Evolutionary conservation across 179 eudicot species (phyloP).

Genomic region (Silene coronaria): DNA sequence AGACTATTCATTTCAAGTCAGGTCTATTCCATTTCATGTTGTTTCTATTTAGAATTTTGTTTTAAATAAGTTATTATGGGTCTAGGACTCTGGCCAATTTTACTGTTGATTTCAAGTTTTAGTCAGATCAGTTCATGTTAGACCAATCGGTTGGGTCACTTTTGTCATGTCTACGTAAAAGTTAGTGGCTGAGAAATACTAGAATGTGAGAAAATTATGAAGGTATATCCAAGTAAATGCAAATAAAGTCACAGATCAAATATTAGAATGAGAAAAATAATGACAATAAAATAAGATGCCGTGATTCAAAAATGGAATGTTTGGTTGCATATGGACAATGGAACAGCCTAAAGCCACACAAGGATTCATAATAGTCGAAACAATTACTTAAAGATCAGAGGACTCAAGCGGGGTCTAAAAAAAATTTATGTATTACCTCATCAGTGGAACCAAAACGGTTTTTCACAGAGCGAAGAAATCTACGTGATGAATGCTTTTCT

Average conservation of each 20-base stretch:
- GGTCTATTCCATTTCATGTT: too few relatives aligned
- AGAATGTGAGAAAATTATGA: neutral
- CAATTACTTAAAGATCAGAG: neutral
- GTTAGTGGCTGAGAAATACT: neutral
- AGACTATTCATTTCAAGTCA: too few relatives aligned
- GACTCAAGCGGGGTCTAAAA: neutral
- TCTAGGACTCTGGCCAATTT: too few relatives aligned
- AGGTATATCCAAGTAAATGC: neutral
- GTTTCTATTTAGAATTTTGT: too few relatives aligned
- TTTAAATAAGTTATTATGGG: too few relatives aligned
- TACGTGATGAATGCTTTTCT: slow-evolving; percentile 76
- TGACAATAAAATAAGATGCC: neutral
- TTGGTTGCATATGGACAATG: neutral
- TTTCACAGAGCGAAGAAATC: slow-evolving; percentile 85
- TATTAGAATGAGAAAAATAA: too few relatives aligned
- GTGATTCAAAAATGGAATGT: slow-evolving; percentile 1
- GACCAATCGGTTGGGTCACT: too few relatives aligned
- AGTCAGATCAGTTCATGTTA: too few relatives aligned
- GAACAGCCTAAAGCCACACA: neutral
- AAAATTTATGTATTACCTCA: slow-evolving; percentile 50
- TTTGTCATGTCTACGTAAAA: neutral
- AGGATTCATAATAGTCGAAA: neutral
- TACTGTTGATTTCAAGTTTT: too few relatives aligned
- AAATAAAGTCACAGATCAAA: neutral
- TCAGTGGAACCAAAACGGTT: slow-evolving; percentile 97